Conservation (phyloP, 2,329 filamentous ascomycete species). For the Clonostachys byssicola region DNA sequence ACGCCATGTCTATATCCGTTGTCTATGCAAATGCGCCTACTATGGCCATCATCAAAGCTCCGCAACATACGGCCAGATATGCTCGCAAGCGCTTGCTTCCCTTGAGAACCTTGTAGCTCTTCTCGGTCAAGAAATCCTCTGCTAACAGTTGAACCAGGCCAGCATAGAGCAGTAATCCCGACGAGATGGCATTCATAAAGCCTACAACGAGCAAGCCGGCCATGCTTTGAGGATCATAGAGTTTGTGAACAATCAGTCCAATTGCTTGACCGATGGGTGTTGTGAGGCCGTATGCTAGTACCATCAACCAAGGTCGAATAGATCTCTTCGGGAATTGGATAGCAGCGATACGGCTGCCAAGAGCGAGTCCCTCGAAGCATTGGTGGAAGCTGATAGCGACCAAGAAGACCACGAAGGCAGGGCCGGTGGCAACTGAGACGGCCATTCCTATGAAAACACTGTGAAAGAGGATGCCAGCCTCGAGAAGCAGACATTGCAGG, state of each 20-base stretch:
- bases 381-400: conserved; percentile 82
- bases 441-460: conserved; percentile 87
- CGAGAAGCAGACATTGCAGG: conserved; percentile 74
- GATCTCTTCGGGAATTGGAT: conserved; percentile 74
- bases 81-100: conserved; percentile 59
- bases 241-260: conserved; percentile 69
- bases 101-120: conserved; percentile 64
- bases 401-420: conserved; percentile 74
- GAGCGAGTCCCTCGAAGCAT: conserved; percentile 82
- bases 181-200: conserved; percentile 82
- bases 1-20: neutral
- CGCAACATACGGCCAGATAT: conserved; percentile 58
- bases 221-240: conserved; percentile 77
- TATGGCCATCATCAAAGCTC: conserved; percentile 65
- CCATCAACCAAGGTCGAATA: conserved; percentile 78
- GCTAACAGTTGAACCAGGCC: conserved; percentile 80
- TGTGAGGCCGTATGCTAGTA: conserved; percentile 69
- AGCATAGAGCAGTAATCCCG: conserved; percentile 75
- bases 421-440: conserved; percentile 74
- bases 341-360: conserved; percentile 80
- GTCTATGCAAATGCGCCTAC: conserved; percentile 67
- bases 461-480: conserved; percentile 82
- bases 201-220: conserved; percentile 78
- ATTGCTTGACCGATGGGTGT: conserved; percentile 84
- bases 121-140: conserved; percentile 77